phyloP scores from a whole-genome alignment of 1,284 basidiomycete species.

The Ganoderma boninense region DNA sequence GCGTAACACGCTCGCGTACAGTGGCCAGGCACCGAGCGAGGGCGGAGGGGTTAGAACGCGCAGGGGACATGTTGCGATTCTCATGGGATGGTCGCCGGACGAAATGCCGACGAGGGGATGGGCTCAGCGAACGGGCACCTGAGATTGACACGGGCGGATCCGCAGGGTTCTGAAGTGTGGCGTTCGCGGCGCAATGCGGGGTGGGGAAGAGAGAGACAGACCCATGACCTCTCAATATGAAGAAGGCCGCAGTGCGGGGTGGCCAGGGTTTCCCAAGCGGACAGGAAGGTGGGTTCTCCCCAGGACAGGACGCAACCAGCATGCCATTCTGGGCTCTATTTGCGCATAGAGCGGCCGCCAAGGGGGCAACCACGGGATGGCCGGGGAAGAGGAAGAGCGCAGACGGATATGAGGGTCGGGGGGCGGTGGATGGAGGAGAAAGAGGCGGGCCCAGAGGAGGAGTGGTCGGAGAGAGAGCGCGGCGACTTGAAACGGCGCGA shows the following conservation, averaged over 20 bases:
- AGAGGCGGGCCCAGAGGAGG: background rate
- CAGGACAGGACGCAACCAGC: background rate
- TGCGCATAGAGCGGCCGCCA: conserved; percentile 8
- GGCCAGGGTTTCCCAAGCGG: conserved; percentile 17
- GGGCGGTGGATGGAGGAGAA: background rate
- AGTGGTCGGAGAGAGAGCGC: background rate
- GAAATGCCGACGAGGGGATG: background rate
- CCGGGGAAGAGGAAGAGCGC: background rate
- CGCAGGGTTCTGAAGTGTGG: background rate
- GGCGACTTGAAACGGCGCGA: background rate
- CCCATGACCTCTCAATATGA: conserved; percentile 10
- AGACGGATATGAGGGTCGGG: background rate
- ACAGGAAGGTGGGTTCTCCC: conserved; percentile 1
- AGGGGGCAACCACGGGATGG: background rate
- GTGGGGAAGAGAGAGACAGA: conserved; percentile 4
- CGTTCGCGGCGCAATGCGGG: background rate
- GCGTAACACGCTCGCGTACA: background rate
- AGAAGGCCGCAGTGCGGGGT: conserved; percentile 3
- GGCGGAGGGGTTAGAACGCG: conserved; percentile 5
- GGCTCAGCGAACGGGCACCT: background rate
- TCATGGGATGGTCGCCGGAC: conserved; percentile 2
- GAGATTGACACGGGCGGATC: conserved; percentile 8
- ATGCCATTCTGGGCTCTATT: conserved; percentile 9
- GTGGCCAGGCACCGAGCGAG: conserved; percentile 2
- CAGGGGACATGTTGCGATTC: background rate